Conservation (phyloP, 2,329 filamentous ascomycete genomes). For the Colletotrichum chlorophyti region DNA sequence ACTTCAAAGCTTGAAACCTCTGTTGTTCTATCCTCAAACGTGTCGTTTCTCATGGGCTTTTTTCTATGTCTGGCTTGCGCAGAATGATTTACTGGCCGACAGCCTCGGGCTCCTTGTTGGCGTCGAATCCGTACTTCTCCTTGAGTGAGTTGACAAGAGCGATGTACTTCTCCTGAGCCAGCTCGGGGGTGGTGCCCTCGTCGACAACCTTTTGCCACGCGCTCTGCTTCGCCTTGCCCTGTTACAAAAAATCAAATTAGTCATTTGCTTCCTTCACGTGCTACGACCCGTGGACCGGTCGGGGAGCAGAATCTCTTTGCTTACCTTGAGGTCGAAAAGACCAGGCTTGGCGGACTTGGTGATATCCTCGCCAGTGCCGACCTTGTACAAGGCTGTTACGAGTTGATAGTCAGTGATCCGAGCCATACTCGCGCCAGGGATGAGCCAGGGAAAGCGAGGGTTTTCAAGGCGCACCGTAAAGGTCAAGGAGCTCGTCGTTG, state of each 20-base stretch:
- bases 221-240: conserved; percentile 83
- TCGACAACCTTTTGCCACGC: conserved; percentile 78
- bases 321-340: conserved; percentile 74
- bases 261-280: conserved; percentile 7
- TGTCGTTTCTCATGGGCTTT: conserved; percentile 20
- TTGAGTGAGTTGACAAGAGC: conserved; percentile 75
- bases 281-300: no score
- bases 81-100: conserved; percentile 44
- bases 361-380: conserved; percentile 64
- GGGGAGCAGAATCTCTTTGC: no score
- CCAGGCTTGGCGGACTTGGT: conserved; percentile 63
- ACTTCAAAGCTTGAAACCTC: neutral
- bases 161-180: conserved; percentile 81
- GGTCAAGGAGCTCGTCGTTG: conserved; percentile 69
- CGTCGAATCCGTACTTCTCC: conserved; percentile 71
- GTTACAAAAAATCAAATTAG: conserved; percentile 23
- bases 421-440: neutral
- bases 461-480: conserved; percentile 64
- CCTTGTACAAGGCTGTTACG: conserved; percentile 62
- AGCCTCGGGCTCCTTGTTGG: conserved; percentile 66
- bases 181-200: conserved; percentile 64
- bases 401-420: conserved; percentile 13
- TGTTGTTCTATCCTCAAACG: conserved; percentile 8
- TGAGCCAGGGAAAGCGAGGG: neutral
- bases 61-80: neutral